phyloP scores from a whole-genome alignment of 108 stramenopile species.

The Skeletonema tropicum region DNA sequence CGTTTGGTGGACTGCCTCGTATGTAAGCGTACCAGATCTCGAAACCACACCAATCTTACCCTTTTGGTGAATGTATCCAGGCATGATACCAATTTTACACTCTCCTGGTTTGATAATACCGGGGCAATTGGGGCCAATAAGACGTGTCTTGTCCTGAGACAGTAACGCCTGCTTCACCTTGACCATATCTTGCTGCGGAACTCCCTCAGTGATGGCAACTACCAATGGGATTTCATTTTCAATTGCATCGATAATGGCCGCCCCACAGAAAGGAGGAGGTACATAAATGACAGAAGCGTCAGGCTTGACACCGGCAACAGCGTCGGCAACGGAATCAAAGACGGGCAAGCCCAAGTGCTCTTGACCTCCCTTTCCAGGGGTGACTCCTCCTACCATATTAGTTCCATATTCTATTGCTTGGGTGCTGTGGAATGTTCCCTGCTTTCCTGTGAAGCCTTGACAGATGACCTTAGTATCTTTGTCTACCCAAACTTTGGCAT shows the following conservation, averaged over 20 bases:
- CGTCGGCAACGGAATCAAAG: constrained; percentile 93
- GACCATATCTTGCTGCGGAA: constrained; percentile 99
- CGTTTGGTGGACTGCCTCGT: constrained; percentile 98
- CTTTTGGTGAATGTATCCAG: constrained; percentile 96
- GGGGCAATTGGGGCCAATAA: constrained; percentile 99
- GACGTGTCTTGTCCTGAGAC: constrained; percentile 80
- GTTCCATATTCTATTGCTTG: constrained; percentile 99
- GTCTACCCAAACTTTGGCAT: constrained; percentile 96
- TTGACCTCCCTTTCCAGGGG: constrained; percentile 95
- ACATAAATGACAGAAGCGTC: constrained; percentile 99
- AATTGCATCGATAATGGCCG: constrained; percentile 94
- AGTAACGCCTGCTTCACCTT: constrained; percentile 90
- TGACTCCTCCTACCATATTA: constrained; percentile 97
- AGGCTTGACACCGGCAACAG: constrained; percentile 82
- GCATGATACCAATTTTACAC: constrained; percentile 99
- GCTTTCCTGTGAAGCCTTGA: constrained; percentile 99
- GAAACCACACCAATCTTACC: constrained; percentile 98
- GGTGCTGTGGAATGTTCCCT: constrained; percentile 86
- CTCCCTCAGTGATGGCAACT: constrained; percentile 99
- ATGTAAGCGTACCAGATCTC: constrained; percentile 96
- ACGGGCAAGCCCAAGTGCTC: constrained; percentile 96
- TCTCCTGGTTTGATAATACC: constrained; percentile 99
- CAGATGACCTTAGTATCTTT: constrained; percentile 97
- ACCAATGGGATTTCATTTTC: constrained; percentile 95
- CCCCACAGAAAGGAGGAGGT: constrained; percentile 95